These are phyloP conservation scores for Trypanosoma avium DNA, from an alignment of 208 protist genomes.

Conservation along the genomic window DNA sequence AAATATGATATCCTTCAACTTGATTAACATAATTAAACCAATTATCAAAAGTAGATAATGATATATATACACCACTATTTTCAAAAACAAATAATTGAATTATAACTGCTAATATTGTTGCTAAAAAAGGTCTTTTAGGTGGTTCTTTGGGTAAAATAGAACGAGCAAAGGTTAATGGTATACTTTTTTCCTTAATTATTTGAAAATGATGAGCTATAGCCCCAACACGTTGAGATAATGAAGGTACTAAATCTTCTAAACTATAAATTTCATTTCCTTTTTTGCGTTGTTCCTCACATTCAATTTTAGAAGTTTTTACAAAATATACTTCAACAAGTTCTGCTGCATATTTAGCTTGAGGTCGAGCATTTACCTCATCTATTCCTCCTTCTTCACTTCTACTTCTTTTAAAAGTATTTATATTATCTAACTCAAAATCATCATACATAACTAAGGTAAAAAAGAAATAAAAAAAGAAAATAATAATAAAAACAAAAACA, in stretches of 20 bases:
- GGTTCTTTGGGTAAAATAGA: conserved; percentile 19
- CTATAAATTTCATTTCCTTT: conserved; percentile 12
- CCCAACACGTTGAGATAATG: conserved; percentile 19
- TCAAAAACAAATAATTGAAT: conserved; percentile 22
- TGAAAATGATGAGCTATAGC: conserved; percentile 29
- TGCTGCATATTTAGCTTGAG: conserved; percentile 3
- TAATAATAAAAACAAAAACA: neutral
- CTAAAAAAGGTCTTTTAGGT: conserved; percentile 28
- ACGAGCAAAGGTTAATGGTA: conserved; percentile 24
- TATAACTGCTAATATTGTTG: conserved; percentile 25
- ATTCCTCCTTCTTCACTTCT: neutral
- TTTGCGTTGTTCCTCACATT: neutral
- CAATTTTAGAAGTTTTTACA: conserved; percentile 12
- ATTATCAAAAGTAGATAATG: conserved; percentile 19
- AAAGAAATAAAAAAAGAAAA: conserved; percentile 7
- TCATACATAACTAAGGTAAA: conserved; percentile 1
- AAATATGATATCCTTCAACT: conserved; percentile 10
- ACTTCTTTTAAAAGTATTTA: conserved; percentile 3
- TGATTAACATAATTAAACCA: conserved; percentile 18
- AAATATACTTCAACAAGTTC: conserved; percentile 28
- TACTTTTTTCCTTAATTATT: conserved; percentile 14
- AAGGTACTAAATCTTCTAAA: conserved; percentile 20
- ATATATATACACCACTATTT: conserved; percentile 19
- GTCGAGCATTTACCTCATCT: conserved; percentile 1
- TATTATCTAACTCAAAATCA: conserved; percentile 9